These are phyloP conservation scores for Intubia oerlemansii DNA, from an alignment of 2,329 filamentous ascomycete species.

Conservation along the genomic window DNA sequence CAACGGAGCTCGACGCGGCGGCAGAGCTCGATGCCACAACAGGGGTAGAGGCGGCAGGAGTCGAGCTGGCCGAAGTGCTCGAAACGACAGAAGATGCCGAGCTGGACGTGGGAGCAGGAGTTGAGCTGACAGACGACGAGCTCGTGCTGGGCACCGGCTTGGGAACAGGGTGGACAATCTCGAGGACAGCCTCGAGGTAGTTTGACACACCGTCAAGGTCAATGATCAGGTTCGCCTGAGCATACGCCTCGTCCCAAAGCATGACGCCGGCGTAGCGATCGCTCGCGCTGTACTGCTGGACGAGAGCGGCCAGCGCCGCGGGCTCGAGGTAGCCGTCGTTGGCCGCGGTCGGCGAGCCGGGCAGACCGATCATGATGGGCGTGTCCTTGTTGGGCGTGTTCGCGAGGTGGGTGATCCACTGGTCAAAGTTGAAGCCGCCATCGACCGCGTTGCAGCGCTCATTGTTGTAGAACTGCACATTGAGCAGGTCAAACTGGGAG, in stretches of 20 bases:
- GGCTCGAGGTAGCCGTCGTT: conserved; percentile 11
- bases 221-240: conserved; percentile 1
- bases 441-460: conserved; percentile 15
- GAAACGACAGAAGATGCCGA: no score
- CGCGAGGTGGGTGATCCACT: conserved; percentile 14
- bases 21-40: no score
- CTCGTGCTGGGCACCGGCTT: conserved; percentile 3
- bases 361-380: conserved; percentile 19
- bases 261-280: conserved; percentile 14
- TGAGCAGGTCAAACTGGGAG: conserved; percentile 19
- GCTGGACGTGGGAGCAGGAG: background rate
- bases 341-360: conserved; percentile 10
- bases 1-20: conserved; percentile 1
- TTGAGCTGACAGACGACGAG: background rate
- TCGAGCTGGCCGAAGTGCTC: no score
- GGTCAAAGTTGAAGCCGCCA: conserved; percentile 16
- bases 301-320: conserved; percentile 6
- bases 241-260: conserved; percentile 14
- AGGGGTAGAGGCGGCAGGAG: conserved; percentile 1
- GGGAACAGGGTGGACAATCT: conserved; percentile 3
- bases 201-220: conserved; percentile 7
- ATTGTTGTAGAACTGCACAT: conserved; percentile 28
- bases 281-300: conserved; percentile 10
- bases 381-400: conserved; percentile 14
- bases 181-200: conserved; percentile 8